Evolutionary conservation across 768 basidiomycete genomes (phyloP), one percentile per base, ranked within the genome.

Genomic region (Coprinopsis sp.): DNA sequence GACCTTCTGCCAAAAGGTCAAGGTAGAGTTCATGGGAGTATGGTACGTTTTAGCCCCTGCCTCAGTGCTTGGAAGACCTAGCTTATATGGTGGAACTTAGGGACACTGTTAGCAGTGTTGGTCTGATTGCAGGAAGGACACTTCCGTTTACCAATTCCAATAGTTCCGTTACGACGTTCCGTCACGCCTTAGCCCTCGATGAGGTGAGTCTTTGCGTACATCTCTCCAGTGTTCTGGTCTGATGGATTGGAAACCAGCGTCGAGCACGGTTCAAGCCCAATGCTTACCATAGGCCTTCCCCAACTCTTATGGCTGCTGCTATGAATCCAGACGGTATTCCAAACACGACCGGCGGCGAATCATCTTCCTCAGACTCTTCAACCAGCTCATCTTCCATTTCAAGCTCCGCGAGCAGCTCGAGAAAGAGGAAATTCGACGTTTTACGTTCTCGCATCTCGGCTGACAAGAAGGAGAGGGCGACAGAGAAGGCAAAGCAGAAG

Each of bases 81-180:
- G 24, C 18, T 44, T 49, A n/a, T 23, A 37, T 42, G 19, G 44
- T 39, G 33, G 40, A 18, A 36, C 13, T n/a, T 22, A 79, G 87
- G 88, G 88, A 91, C 49, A 91, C 88, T 0, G 87, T 91, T 3
- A 70, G 82, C 6, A 84, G 84, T 44, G 87, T 87, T 18, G 89
- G 89, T 0, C 54, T 84, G 1, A 47, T 91, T n/a, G 65, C 71
- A 64, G 67, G 73, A 2, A 70, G 75, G 7, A 73, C 68, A 1
- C 65, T 91, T 22, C 89, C 89, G 0, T 91, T 88, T 53, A 80
- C 82, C 1, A 69, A 70, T 36, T 70, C 74, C 14, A 85, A 88
- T 56, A 68, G 63, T 18, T 71, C 73, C 10, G 82, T 91, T 58
- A 80, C 72, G 66, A 76, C 73, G 3, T 89, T 91, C 62, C 72